Conservation (phyloP, 2,329 filamentous ascomycete species). For the Xylariaceae sp. region DNA sequence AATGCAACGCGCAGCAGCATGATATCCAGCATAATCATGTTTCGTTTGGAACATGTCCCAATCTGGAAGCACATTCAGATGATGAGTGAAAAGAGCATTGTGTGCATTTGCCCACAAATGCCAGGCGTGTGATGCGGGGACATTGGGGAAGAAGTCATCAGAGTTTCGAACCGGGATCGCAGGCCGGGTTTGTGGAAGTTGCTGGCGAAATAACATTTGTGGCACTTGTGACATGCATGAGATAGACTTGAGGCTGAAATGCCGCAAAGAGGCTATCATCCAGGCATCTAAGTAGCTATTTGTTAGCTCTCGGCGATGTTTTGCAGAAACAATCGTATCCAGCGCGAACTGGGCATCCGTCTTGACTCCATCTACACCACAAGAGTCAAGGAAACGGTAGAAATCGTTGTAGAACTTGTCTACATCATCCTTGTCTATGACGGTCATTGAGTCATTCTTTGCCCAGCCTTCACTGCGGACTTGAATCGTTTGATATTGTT, state of each 20-base stretch:
- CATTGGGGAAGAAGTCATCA: constrained; percentile 85
- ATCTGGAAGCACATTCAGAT: constrained; percentile 84
- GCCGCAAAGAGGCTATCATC: constrained; percentile 70
- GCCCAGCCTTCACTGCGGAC: constrained; percentile 49
- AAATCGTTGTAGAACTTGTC: constrained; percentile 83
- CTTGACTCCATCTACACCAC: constrained; percentile 83
- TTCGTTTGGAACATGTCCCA: constrained; percentile 68
- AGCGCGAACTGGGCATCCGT: constrained; percentile 90
- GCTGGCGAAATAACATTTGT: constrained; percentile 78
- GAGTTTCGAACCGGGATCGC: constrained; percentile 78
- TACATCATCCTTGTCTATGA: constrained; percentile 72
- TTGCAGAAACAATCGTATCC: constrained; percentile 67
- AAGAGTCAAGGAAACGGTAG: constrained; percentile 71
- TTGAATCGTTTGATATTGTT: constrained; percentile 71
- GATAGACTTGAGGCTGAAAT: constrained; percentile 75
- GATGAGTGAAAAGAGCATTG: constrained; percentile 76
- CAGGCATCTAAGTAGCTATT: constrained; percentile 80
- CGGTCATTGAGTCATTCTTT: constrained; percentile 62
- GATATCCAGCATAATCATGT: constrained; percentile 70
- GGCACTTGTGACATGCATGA: constrained; percentile 95
- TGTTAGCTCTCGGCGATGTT: constrained; percentile 67
- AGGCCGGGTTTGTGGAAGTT: constrained; percentile 72
- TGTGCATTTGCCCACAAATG: constrained; percentile 94
- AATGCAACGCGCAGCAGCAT: constrained; percentile 84
- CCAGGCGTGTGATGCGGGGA: constrained; percentile 81